phyloP scores from a whole-genome alignment of 2,329 filamentous ascomycete species.

The Penicillium rolfsii region DNA sequence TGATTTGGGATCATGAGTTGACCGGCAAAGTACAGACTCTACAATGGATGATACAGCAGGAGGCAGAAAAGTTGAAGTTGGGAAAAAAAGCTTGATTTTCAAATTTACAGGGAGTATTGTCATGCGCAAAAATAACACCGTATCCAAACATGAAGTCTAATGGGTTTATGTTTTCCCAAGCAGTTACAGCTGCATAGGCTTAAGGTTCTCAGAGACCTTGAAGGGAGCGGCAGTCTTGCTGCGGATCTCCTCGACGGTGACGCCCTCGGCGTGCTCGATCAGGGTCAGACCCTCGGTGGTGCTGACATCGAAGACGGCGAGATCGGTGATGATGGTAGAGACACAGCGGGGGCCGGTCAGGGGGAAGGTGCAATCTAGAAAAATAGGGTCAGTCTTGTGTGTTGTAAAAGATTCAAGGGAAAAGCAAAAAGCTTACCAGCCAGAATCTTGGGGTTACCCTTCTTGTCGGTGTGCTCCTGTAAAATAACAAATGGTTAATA shows the following conservation, averaged over 20 bases:
- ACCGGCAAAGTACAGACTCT: no score
- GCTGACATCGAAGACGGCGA: constrained; percentile 76
- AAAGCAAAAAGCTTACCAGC: constrained; percentile 20
- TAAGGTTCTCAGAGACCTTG: constrained; percentile 62
- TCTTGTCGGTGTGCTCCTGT: constrained; percentile 68
- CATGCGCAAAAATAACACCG: constrained; percentile 17
- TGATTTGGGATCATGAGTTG: background rate
- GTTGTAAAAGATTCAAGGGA: constrained; percentile 4
- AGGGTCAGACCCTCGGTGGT: constrained; percentile 57
- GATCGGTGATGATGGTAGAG: constrained; percentile 72
- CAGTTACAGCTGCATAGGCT: constrained; percentile 48
- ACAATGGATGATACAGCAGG: background rate
- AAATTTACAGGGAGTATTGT: constrained; percentile 15
- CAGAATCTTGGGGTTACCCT: constrained; percentile 69
- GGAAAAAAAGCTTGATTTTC: constrained; percentile 13
- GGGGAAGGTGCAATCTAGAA: constrained; percentile 61
- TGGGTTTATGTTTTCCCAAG: constrained; percentile 13
- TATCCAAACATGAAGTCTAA: constrained; percentile 17
- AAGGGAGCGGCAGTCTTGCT: constrained; percentile 73
- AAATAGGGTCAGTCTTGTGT: background rate
- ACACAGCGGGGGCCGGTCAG: constrained; percentile 68
- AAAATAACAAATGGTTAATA: background rate
- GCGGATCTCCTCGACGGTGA: constrained; percentile 69
- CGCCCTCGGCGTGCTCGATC: constrained; percentile 71
- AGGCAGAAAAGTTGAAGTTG: background rate